These are phyloP conservation scores for Coleophoma crateriformis DNA, from an alignment of 2,329 filamentous ascomycete species.

Conservation along the genomic window DNA sequence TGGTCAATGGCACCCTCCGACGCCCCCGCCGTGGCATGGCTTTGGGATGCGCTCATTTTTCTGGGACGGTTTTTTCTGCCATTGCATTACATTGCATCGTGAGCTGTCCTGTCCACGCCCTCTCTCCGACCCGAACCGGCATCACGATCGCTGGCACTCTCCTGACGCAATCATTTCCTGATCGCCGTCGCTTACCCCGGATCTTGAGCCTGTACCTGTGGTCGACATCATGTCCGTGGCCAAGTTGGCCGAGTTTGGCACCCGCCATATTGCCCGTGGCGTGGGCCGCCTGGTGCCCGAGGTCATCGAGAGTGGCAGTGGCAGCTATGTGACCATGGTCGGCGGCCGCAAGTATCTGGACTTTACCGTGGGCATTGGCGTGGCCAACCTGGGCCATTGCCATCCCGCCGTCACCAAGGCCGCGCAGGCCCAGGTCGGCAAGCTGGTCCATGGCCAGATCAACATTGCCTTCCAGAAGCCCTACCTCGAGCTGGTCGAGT, in stretches of 20 bases:
- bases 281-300: constrained; percentile 9
- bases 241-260: constrained; percentile 10
- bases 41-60: too few species aligned
- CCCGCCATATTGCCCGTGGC: constrained; percentile 9
- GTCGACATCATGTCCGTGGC: constrained; percentile 4
- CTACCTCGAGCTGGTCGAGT: constrained; percentile 69
- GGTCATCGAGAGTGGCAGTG: constrained; percentile 77
- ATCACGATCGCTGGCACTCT: too few species aligned
- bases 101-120: too few species aligned
- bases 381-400: constrained; percentile 93
- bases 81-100: too few species aligned
- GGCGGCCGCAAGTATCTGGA: constrained; percentile 90
- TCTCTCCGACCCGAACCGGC: too few species aligned
- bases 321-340: constrained; percentile 88
- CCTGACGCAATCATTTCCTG: too few species aligned
- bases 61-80: too few species aligned
- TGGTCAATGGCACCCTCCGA: too few species aligned
- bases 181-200: too few species aligned
- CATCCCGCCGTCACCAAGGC: constrained; percentile 50
- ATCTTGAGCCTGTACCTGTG: too few species aligned
- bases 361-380: constrained; percentile 93
- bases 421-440: constrained; percentile 28
- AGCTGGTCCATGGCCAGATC: constrained; percentile 32
- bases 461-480: constrained; percentile 35
- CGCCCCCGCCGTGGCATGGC: too few species aligned